Base-by-base conservation (phyloP, 2,329 filamentous ascomycete genomes). In the Aciculosporium take region DNA sequence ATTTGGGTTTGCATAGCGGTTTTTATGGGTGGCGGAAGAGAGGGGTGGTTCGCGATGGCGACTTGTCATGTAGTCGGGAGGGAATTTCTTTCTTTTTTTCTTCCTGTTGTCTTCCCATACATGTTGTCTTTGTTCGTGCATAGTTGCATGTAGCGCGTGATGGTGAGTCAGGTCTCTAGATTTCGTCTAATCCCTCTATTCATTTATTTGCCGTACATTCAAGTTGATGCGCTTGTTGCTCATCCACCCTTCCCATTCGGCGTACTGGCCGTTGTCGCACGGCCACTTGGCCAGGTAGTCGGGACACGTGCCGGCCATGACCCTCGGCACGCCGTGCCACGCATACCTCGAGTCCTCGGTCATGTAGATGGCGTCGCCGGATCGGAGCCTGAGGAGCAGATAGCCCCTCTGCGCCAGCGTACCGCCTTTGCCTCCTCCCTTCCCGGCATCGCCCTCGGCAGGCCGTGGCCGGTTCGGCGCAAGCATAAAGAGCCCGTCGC, bases 291-390 rank as follows among this genome's bases (percentile, higher is more conserved):
- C 63, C 38, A 96, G 60, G 59, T 79, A 83, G 0, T 64, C 64
- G 0, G 89, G 89, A 60, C 88, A 96, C 0, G 85, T 94, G 1
- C 66, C 74, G 36, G 76, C 72, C 28, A 95, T 55, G 10, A 96
- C 81, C 57, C 88, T 91, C 5, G 91, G 88, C 10, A 96, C 87
- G 10, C 84, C 88, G 63, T 96, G 91, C 89, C 89, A 96, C 2
- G 89, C 88, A 61, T 86, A 94, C 33, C 91, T 71, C 4, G 84
- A 81, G 44, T 77, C 69, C 17, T 81, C 74, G 38, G 76, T 79
- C 89, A 98, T 96, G 55, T 93, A 87, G 1, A 96, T 76, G 1
- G 79, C 86, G 63, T 95, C 89, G 0, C 91, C 89, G 1, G 86
- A 94, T 20, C 79, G 71, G 29, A 96, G 66, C 18, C 81, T 70